These are phyloP conservation scores for Oropetium thomaeum DNA, from an alignment of 176 grass and related monocot genomes.

Conservation along the genomic window DNA sequence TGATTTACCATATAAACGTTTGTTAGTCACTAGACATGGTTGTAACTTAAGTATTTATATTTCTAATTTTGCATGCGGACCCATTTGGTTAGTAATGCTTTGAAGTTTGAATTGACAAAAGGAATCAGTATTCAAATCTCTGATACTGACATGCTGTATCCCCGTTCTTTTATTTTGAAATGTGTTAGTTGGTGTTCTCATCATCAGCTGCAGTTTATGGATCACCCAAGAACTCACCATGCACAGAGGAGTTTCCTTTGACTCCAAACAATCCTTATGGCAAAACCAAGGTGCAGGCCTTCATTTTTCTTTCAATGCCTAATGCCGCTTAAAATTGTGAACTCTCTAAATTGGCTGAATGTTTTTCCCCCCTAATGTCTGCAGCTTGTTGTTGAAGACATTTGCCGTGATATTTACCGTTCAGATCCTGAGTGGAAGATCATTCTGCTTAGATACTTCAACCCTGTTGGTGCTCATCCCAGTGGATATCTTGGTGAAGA, in stretches of 20 bases:
- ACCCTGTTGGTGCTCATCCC: conserved; percentile 87
- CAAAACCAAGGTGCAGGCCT: conserved; percentile 65
- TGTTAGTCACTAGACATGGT: neutral
- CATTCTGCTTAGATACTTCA: conserved; percentile 87
- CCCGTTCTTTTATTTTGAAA: conserved; percentile 27
- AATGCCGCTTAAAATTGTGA: neutral
- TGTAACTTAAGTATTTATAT: neutral
- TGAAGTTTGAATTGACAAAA: conserved; percentile 17
- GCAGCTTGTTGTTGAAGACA: conserved; percentile 91
- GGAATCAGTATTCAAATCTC: neutral
- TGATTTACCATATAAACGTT: neutral
- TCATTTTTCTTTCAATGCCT: neutral
- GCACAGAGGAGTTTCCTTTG: conserved; percentile 86
- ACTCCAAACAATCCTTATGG: conserved; percentile 92
- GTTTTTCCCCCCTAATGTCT: neutral
- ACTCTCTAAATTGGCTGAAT: conserved; percentile 16
- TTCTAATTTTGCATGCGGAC: neutral
- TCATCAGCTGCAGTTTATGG: conserved; percentile 96
- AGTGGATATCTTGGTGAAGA: conserved; percentile 91
- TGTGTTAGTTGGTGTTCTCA: conserved; percentile 90
- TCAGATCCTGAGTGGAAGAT: conserved; percentile 82
- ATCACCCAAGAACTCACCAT: conserved; percentile 70
- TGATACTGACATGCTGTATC: conserved; percentile 7
- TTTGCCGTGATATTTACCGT: conserved; percentile 73
- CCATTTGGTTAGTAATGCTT: neutral